Evolutionary conservation across 2,329 filamentous ascomycete genomes (phyloP).

Genomic region (Aspergillus puulaauensis): DNA sequence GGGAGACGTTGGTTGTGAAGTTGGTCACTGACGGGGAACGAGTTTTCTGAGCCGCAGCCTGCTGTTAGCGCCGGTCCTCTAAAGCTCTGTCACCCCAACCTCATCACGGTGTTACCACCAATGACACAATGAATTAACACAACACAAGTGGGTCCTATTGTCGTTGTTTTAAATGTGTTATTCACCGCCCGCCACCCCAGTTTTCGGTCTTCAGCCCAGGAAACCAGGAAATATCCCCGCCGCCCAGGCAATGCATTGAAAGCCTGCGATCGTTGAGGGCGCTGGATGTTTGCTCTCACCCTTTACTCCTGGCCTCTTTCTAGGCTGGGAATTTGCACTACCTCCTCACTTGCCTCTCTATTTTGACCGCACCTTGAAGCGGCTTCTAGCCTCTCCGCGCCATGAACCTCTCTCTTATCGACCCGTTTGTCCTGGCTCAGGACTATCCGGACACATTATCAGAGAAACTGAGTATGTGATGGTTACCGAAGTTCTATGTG

Average conservation of each 20-base stretch:
- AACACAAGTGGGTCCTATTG: neutral
- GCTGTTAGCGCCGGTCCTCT: constrained; percentile 24
- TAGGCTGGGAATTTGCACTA: constrained; percentile 22
- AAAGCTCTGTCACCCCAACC: constrained; percentile 16
- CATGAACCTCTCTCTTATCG: constrained; percentile 72
- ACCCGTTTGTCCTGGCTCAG: constrained; percentile 69
- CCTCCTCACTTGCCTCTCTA: neutral
- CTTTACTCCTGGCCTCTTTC: constrained; percentile 23
- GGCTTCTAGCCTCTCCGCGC: constrained; percentile 7
- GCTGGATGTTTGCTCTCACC: constrained; percentile 27
- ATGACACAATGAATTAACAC: neutral
- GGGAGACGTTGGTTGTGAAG: constrained; percentile 42
- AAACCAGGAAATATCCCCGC: constrained; percentile 4
- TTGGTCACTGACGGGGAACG: constrained; percentile 38
- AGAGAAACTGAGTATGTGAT: constrained; percentile 70
- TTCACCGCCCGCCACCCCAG: constrained; percentile 23
- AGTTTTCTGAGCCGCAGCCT: constrained; percentile 38
- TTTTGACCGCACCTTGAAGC: neutral
- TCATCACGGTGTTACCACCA: constrained; percentile 1
- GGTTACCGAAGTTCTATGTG: neutral
- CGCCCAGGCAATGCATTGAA: constrained; percentile 8
- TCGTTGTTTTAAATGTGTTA: constrained; percentile 18
- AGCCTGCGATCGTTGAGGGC: constrained; percentile 7
- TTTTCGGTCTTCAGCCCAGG: constrained; percentile 10
- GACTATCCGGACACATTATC: constrained; percentile 91